A percentile compares a stretch with the other conserved stretches of the same genome.
phyloP scores from a whole-genome alignment of 2,329 filamentous ascomycete species.

The Fonsecaea pugnacius region DNA sequence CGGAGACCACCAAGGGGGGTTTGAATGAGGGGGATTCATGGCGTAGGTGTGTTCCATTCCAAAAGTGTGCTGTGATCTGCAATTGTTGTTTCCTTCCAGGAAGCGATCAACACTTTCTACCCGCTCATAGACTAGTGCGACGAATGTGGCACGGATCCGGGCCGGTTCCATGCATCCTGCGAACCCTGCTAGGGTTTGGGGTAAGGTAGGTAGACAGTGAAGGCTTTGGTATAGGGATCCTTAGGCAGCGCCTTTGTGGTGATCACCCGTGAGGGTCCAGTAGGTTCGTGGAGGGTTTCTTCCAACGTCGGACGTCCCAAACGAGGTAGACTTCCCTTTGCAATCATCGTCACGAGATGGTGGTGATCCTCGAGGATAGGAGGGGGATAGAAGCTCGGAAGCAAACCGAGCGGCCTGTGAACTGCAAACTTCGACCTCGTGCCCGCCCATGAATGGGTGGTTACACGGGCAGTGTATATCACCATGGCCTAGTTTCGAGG shows the following conservation, averaged over 20 bases:
- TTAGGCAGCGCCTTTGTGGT: background rate
- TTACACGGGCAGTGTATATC: conserved; percentile 7
- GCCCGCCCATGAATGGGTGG: background rate
- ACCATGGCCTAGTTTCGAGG: background rate
- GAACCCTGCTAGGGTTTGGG: conserved; percentile 17
- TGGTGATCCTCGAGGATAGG: background rate
- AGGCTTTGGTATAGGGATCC: conserved; percentile 4
- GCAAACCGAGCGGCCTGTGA: background rate
- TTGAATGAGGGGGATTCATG: conserved; percentile 1
- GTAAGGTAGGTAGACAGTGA: background rate
- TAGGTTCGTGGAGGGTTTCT: background rate
- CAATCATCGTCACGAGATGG: background rate
- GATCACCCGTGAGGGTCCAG: conserved; percentile 7
- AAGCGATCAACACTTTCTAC: conserved; percentile 7
- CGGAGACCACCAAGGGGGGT: background rate
- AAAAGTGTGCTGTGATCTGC: conserved; percentile 9
- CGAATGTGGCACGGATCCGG: conserved; percentile 15
- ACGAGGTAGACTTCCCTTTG: background rate
- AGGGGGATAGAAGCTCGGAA: background rate
- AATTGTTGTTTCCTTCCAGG: conserved; percentile 7
- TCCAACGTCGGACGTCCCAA: background rate
- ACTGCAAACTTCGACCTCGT: background rate
- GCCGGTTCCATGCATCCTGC: background rate
- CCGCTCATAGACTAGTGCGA: conserved; percentile 23
- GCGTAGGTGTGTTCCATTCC: background rate